Base-by-base conservation (phyloP, 1,284 basidiomycete species). In the Marasmius fiardii region DNA sequence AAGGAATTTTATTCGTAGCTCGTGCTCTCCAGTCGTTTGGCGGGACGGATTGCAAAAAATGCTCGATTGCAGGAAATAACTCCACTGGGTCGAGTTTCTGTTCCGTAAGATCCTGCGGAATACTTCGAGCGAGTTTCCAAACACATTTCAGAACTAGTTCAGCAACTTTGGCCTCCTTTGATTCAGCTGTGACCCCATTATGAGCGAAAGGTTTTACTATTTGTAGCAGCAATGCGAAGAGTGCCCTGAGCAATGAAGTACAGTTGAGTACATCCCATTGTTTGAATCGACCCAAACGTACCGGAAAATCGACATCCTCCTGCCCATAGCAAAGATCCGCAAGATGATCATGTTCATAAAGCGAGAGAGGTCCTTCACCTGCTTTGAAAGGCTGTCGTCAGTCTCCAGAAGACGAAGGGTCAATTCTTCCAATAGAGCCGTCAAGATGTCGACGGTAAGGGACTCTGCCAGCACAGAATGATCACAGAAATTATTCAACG, bases 261-360 rank as follows among this genome's bases (percentile, higher is more conserved):
- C 61, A 50, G 60, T 60, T 37, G 6, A 43, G 18, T 43, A 43
- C 20, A 33, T 64, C 23, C 64, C 55, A 44, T 16, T 52, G 12
- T 43, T 44, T 39, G 45, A 28, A 61, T 54, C 44, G 51, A 48
- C 54, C 5, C n/a, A n/a, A 37, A 69, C 86, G 65, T 62, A 94
- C 90, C 92, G 83, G 75, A 98, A 97, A 51, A 98, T 90, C 0
- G 92, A 86, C 80, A 96, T 95, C 58, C 92, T 82, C 62, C 94
- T 82, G 31, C 92, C 92, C 14, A 94, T 95, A 33, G 93, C 90
- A 72, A 99, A 96, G 52, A 96, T 73, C 28, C 95, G 87, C 53
- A 99, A 79, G 57, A 99, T 91, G 57, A 99, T 95, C 88, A 98
- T 96, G 72, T 99, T 99, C 72, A 99, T 93, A 71, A 97, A 98